Base-by-base conservation (phyloP, 2,329 filamentous ascomycete species). In the Boeremia lycopersici region DNA sequence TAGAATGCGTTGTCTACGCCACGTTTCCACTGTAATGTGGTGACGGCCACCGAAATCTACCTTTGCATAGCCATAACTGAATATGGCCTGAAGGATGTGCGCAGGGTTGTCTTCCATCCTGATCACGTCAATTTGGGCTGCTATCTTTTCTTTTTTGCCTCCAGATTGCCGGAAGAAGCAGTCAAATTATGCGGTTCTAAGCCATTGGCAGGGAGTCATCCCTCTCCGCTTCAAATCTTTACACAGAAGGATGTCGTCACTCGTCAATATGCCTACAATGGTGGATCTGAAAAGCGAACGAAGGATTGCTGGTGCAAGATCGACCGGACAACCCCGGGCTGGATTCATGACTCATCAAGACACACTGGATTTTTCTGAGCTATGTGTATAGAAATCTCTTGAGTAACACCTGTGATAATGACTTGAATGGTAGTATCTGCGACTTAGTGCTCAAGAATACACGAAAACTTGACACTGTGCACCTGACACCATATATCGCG, bases 121-220 rank as follows among this genome's bases (percentile, higher is more conserved):
- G 31, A 7, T 26, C 15, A 38, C 26, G 13, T 28, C 33, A 48
- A 28, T 4, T 28, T 30, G 52, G 52, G 23, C 41, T 33, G 28
- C 28, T 38, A 33, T 23, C 17, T 33, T 49, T 55, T 36, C 42
- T 55, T 55, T 55, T 55, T 34, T 15, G 46, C 36, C 31, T 7
- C 23, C 13, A 36, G 31, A 41, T 42, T 33, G 8, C 17, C 41
- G 12, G 46, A 50, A 44, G 30, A 33, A 47, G 19, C 12, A 36
- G n/a, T 47, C 17, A 19, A 19, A 17, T 40, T 25, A 1, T 55
- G 41, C 11, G 2, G n/a, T 28, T n/a, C 30, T 30, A 38, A 31
- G 11, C 36, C 39, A 53, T 40, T 47, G 46, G 36, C 26, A n/a
- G 15, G 41, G 13, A 29, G 12, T 25, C 17, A 10, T 3, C 47